Percentiles rank a stretch among this genome's conserved stretches.
phyloP scores from a whole-genome alignment of 2,329 filamentous ascomycete genomes.

The Byssoonygena ceratinophila region DNA sequence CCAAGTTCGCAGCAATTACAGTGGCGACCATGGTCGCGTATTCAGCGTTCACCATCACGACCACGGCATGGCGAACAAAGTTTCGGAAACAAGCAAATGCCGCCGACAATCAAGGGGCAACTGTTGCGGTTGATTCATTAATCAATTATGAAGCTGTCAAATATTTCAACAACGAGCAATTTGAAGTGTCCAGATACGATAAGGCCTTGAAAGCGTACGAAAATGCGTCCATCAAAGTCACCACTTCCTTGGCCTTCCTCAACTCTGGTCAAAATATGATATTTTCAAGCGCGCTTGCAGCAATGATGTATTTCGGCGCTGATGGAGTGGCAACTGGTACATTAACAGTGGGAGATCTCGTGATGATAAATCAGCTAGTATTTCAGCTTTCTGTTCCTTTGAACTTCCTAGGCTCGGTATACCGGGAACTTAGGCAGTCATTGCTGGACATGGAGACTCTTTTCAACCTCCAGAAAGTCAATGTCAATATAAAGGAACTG shows the following conservation, averaged over 20 bases:
- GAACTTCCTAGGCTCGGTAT: constrained; percentile 97
- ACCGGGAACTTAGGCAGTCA: constrained; percentile 87
- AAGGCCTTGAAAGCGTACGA: constrained; percentile 77
- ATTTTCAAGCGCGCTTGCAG: constrained; percentile 84
- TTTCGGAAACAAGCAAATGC: constrained; percentile 92
- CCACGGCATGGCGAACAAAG: constrained; percentile 93
- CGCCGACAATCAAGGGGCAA: constrained; percentile 90
- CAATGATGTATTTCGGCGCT: constrained; percentile 96
- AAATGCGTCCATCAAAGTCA: constrained; percentile 90
- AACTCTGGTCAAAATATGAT: constrained; percentile 96
- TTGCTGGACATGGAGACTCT: constrained; percentile 97
- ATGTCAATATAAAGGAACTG: constrained; percentile 71
- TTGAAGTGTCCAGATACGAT: constrained; percentile 84
- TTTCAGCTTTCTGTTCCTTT: constrained; percentile 95
- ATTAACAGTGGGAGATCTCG: constrained; percentile 86
- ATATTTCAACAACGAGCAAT: constrained; percentile 98
- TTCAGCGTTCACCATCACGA: constrained; percentile 91
- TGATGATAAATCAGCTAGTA: constrained; percentile 98
- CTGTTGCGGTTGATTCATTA: constrained; percentile 86
- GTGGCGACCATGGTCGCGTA: constrained; percentile 85
- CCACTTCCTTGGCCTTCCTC: constrained; percentile 81
- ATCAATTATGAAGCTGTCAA: constrained; percentile 99
- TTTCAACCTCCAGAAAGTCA: constrained; percentile 95
- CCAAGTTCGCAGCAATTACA: constrained; percentile 84
- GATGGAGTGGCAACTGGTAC: constrained; percentile 72